Percentiles rank a stretch among this genome's conserved stretches.
Conservation (phyloP, 208 protist genomes). For the Trypanosoma cruzi region DNA sequence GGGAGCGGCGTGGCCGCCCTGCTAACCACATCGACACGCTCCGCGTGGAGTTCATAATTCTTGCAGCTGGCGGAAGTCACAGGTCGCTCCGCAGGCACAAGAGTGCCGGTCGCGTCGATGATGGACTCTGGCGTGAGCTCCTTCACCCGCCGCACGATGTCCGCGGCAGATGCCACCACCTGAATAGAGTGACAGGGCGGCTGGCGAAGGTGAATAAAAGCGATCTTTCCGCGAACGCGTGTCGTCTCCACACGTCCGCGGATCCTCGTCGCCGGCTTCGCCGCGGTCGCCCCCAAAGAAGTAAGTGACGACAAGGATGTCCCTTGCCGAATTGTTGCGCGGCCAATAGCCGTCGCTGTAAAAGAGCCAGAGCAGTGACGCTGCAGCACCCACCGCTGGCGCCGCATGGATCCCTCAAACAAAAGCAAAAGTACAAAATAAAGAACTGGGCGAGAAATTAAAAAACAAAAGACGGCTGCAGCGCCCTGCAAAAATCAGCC, state of each 20-base stretch:
- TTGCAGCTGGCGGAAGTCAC: slow-evolving; percentile 53
- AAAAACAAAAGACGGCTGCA: too few species aligned
- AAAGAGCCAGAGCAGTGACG: neutral
- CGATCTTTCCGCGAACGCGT: slow-evolving; percentile 57
- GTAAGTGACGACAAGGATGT: slow-evolving; percentile 7
- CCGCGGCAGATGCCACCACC: slow-evolving; percentile 53
- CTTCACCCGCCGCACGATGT: slow-evolving; percentile 34
- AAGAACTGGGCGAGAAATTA: too few species aligned
- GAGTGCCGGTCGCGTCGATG: slow-evolving; percentile 53
- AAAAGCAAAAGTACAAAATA: too few species aligned
- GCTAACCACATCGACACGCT: slow-evolving; percentile 46
- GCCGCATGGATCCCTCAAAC: neutral
- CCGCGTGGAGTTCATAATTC: slow-evolving; percentile 64
- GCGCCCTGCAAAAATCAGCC: too few species aligned
- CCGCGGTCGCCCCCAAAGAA: neutral
- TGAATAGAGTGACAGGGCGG: slow-evolving; percentile 67
- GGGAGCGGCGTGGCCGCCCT: slow-evolving; percentile 63
- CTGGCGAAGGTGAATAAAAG: slow-evolving; percentile 80
- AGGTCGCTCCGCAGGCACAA: slow-evolving; percentile 37
- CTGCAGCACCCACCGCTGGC: neutral
- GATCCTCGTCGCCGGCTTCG: slow-evolving; percentile 26
- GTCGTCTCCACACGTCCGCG: slow-evolving; percentile 61
- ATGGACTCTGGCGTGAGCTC: slow-evolving; percentile 69
- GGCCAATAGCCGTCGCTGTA: neutral
- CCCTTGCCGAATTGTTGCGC: slow-evolving; percentile 11